These are phyloP conservation scores for Aspergillus tubingensis DNA, from an alignment of 2,329 filamentous ascomycete genomes.

Conservation along the genomic window DNA sequence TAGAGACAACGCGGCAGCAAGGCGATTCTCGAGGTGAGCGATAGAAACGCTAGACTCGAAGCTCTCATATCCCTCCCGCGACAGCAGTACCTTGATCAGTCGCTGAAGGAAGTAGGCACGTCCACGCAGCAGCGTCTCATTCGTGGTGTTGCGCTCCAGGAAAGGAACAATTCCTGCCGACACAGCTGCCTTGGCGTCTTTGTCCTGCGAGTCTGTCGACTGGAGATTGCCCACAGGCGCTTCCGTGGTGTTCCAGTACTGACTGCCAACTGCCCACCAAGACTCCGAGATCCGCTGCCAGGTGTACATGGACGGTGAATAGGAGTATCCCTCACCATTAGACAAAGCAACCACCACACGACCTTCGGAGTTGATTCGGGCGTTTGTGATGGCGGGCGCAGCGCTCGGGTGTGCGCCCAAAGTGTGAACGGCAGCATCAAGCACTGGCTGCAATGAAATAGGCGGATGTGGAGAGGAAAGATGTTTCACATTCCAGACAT, in stretches of 20 bases:
- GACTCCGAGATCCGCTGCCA: constrained; percentile 97
- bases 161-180: constrained; percentile 92
- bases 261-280: constrained; percentile 97
- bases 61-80: constrained; percentile 85
- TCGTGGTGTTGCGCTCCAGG: constrained; percentile 91
- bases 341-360: constrained; percentile 85
- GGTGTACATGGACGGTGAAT: constrained; percentile 78
- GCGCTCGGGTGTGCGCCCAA: constrained; percentile 76
- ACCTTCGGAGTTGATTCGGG: constrained; percentile 84
- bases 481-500: constrained; percentile 89
- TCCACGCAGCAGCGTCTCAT: constrained; percentile 86
- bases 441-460: constrained; percentile 80
- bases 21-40: constrained; percentile 90
- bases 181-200: constrained; percentile 58
- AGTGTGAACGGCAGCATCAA: constrained; percentile 81
- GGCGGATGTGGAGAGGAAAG: constrained; percentile 86
- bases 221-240: constrained; percentile 81
- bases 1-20: constrained; percentile 83
- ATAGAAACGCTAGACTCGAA: constrained; percentile 92
- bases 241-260: constrained; percentile 99
- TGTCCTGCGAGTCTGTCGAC: constrained; percentile 65
- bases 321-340: constrained; percentile 92
- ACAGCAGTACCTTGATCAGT: constrained; percentile 84
- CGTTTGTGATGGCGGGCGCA: constrained; percentile 84
- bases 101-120: constrained; percentile 88